Base-by-base conservation (phyloP, 2,329 filamentous ascomycete genomes). In the Hypomyces rosellus region DNA sequence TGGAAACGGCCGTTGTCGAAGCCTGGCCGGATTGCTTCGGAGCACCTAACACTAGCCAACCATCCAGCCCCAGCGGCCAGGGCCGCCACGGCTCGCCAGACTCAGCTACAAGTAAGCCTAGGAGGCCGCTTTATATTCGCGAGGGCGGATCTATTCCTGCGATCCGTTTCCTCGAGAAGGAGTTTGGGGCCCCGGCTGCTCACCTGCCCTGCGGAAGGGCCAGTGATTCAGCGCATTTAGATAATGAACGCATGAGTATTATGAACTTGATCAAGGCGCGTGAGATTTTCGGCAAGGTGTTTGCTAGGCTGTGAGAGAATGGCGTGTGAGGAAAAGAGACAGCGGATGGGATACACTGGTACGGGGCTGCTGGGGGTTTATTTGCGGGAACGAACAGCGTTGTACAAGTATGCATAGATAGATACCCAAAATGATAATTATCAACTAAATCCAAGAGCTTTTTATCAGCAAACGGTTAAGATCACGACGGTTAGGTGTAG, bases 61-160 rank as follows among this genome's bases (percentile, higher is more conserved):
- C 9, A 15, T n/a, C 48, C 11, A 48, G 18, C 18, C 33, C 4
- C 14, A 20, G 36, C 42, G 20, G 41, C n/a, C 36, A 13, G 16
- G 44, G 45, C 48, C 52, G 55, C 46, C 54, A 59, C 43, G 37
- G 53, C 9, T 46, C 54, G 2, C 48, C 60, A 7, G 58, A 59
- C 37, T 55, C 52, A 30, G 55, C 37, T 46, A 45, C 45, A 50
- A 55, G 57, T 45, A 69, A 66, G 36, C 67, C 71, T 4, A 75
- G 72, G 55, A 86, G 84, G 59, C 92, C 91, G 0, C 75, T 99
- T 3, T 97, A 95, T 65, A 99, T 99, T 58, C 82, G 93, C 9
- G 93, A 99, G 69, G 93, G 93, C 12, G 93, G 93, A 5, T 95
- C 88, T 0, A 99, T 99, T 58, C 93, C 93, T 0, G 89, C 89